Percentiles rank a stretch among this genome's conserved stretches.
These are phyloP conservation scores for Solanum etuberosum DNA, from an alignment of 257 asterid genomes.

Conservation along the genomic window DNA sequence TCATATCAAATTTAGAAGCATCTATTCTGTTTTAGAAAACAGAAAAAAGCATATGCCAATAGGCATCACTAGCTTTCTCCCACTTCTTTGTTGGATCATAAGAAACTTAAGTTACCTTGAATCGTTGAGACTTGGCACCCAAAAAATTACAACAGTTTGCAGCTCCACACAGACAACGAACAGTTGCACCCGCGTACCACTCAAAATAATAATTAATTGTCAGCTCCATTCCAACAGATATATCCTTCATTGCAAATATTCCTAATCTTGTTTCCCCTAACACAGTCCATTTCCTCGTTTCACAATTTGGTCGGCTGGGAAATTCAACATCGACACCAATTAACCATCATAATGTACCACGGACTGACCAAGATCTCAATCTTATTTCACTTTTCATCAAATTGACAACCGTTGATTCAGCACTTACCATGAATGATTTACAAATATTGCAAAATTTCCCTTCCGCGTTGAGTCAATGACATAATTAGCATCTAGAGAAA, in stretches of 20 bases:
- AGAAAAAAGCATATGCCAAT: background rate
- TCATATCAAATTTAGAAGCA: background rate
- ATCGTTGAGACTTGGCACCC: slow-evolving; percentile 95
- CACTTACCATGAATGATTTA: slow-evolving; percentile 90
- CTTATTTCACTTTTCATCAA: background rate
- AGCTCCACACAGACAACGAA: slow-evolving; percentile 91
- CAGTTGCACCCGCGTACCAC: slow-evolving; percentile 94
- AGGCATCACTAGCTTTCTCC: too few relatives aligned
- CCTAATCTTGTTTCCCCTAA: slow-evolving; percentile 88
- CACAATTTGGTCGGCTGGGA: slow-evolving; percentile 85
- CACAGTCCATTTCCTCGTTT: slow-evolving; percentile 95
- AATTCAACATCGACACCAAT: background rate
- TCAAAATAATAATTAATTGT: slow-evolving; percentile 79
- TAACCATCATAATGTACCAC: background rate
- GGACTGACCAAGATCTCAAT: background rate
- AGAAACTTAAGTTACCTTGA: slow-evolving; percentile 45
- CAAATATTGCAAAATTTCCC: slow-evolving; percentile 85
- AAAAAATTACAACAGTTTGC: slow-evolving; percentile 81
- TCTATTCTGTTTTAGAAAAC: background rate
- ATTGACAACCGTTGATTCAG: background rate
- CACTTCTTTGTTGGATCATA: background rate
- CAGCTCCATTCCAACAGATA: slow-evolving; percentile 59
- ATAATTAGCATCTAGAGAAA: slow-evolving; percentile 56
- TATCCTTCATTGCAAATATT: slow-evolving; percentile 68
- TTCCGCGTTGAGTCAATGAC: slow-evolving; percentile 76